Base-by-base conservation (phyloP, 768 basidiomycete species). In the Amanita jacksonii region DNA sequence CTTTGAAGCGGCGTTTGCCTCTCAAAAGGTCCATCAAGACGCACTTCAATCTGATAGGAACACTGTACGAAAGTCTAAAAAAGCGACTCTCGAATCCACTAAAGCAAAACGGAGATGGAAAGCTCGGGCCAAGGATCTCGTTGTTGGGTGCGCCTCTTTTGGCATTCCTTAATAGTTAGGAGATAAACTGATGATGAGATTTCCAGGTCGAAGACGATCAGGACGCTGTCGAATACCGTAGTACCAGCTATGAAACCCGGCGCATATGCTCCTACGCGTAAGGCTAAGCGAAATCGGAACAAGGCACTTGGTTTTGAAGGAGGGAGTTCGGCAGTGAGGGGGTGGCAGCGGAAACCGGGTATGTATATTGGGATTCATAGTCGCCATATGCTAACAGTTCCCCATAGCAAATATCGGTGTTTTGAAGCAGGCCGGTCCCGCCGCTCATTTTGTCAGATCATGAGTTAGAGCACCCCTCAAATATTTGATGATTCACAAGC, bases 1-100 rank as follows among this genome's bases (percentile, higher is more conserved):
- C 24, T 45, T 45, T 36, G 38, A 30, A 30, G 44, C 37, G 13
- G 44, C 44, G 20, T 45, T 45, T 16, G 35, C 44, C 8, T 28
- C 32, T 16, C 42, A 36, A 35, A 35, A 32, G 8, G 28, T 27
- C 1, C 44, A 45, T 19, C 38, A 19, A 27, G 28, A 24, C 16
- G 5, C 24, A 1, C 16, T n/a, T 2, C 9, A 38, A 19, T 13
- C 33, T 3, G 16, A 20, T 4, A 5, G 7, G 12, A 13, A 36
- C n/a, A 35, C 13, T 23, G 19, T 16, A 13, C 8, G 8, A 1
- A 19, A 16, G 33, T 37, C 43, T 3, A 25, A 44, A 32, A 19
- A 35, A 9, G 27, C 15, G 13, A 12, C 43, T 12, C 6, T 12
- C 7, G 27, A 28, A 28, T 6, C 27, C 12, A 12, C 7, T 6